Conservation (phyloP, 306 rosid genomes). For the Erythrophleum fordii region DNA sequence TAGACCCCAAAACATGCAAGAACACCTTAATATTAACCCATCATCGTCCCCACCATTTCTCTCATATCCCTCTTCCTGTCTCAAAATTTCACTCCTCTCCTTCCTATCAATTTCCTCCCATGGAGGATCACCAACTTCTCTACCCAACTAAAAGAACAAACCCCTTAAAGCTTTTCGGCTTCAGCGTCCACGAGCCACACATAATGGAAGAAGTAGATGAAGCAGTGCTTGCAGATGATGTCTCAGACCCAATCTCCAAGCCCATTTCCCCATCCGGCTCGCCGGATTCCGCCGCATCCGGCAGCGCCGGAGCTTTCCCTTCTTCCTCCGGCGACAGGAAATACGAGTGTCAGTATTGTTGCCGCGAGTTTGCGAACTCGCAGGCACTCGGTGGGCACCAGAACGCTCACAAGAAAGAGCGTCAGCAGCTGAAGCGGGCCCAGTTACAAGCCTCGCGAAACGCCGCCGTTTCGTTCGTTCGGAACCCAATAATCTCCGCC, state of each 20-base stretch:
- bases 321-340: conserved; percentile 68
- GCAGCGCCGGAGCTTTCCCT: conserved; percentile 24
- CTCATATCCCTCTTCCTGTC: conserved; percentile 16
- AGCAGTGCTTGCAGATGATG: conserved; percentile 36
- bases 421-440: conserved; percentile 84
- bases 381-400: conserved; percentile 92
- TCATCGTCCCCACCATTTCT: conserved; percentile 13
- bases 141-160: conserved; percentile 52
- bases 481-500: conserved; percentile 88
- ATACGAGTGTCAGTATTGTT: conserved; percentile 87
- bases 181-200: conserved; percentile 38
- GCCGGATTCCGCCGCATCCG: conserved; percentile 55
- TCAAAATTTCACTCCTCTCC: conserved; percentile 27
- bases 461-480: conserved; percentile 75
- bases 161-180: conserved; percentile 79
- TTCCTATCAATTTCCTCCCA: conserved; percentile 6
- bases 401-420: conserved; percentile 87
- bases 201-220: conserved; percentile 17
- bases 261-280: conserved; percentile 58
- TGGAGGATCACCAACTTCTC: conserved; percentile 54
- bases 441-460: conserved; percentile 78
- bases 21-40: conserved; percentile 42
- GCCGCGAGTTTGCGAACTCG: conserved; percentile 81
- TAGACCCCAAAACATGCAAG: conserved; percentile 58
- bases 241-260: conserved; percentile 49